Evolutionary conservation across 139 green algal genomes (phyloP), one percentile per base, ranked within the genome.

Genomic region (Deuterostichococcus epilithicus): DNA sequence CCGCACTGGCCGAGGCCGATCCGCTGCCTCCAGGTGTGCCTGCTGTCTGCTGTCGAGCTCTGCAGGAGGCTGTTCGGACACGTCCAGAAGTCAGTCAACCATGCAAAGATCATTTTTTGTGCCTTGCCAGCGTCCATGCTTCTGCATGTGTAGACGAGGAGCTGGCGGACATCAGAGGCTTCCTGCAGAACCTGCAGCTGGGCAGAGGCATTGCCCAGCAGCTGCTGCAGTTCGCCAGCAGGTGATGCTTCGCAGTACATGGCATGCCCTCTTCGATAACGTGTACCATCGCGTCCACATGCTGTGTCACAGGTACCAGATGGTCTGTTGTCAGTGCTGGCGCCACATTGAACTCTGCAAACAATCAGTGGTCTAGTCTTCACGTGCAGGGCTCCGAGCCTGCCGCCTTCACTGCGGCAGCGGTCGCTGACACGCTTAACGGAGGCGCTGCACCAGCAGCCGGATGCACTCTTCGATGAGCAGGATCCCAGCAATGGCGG

Each of bases 141-240:
- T n/a, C n/a, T n/a, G n/a, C n/a, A n/a, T 25, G 59, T 28, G 65
- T 26, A 10, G 36, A 34, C 10, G 44, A 76, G 30, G 66, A 66
- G 18, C 66, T 81, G 20, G 35, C 28, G 8, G 38, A 77, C n/a
- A 59, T 88, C 72, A 35, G 75, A 32, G 36, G 15, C 0, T 68
- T 86, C 13, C 37, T 88, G 26, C 23, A n/a, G 3, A 72, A 82
- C 26, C 76, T 85, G 20, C 75, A 82, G 25, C 26, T 37, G 10
- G 60, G 39, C 18, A 25, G 28, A 5, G 18, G 52, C 3, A 13
- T 63, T n/a, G 10, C 28, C 10, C 10, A 63, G 52, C 52, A 63
- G 52, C 52, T 63, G 10, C 8, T 63, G 52, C 52, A 20, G 18
- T 63, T 63, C 28, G 52, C 52, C 28, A 28, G 18, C 52, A 63